phyloP scores from a whole-genome alignment of 495 filamentous ascomycete species.

The Lasiosphaeria ovina region DNA sequence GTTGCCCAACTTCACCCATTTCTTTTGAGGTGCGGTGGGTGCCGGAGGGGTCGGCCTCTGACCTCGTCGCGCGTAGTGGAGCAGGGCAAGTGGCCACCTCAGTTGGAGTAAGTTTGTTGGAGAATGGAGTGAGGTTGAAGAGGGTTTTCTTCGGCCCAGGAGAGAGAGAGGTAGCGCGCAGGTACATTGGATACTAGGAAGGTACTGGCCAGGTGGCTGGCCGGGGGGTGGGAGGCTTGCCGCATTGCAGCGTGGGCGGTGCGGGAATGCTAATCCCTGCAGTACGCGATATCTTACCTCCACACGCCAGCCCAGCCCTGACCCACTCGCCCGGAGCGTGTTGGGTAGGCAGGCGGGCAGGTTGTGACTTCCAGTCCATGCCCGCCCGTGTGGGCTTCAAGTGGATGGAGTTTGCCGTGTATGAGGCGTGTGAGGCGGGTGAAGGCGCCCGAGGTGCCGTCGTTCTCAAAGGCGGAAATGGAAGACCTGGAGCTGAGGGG shows the following conservation, averaged over 20 bases:
- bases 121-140: constrained; percentile 27
- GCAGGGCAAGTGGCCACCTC: constrained; percentile 1
- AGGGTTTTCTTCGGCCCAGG: constrained; percentile 15
- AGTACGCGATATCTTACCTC: constrained; percentile 24
- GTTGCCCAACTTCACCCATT: neutral
- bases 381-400: too few species aligned
- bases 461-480: constrained; percentile 17
- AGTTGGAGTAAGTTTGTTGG: neutral
- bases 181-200: constrained; percentile 8
- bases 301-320: constrained; percentile 15
- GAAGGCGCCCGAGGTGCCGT: constrained; percentile 8
- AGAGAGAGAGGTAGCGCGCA: constrained; percentile 17
- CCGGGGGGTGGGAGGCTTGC: constrained; percentile 22
- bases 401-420: too few species aligned
- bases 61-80: constrained; percentile 1
- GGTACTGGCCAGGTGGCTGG: constrained; percentile 22
- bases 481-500: neutral
- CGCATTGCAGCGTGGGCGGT: constrained; percentile 31
- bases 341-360: constrained; percentile 8
- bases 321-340: constrained; percentile 16
- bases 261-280: constrained; percentile 32
- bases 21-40: neutral
- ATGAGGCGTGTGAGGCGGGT: neutral
- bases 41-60: constrained; percentile 9
- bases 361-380: too few species aligned